phyloP scores from a whole-genome alignment of 306 rosid species.

The Cucurbita ficifolia region DNA sequence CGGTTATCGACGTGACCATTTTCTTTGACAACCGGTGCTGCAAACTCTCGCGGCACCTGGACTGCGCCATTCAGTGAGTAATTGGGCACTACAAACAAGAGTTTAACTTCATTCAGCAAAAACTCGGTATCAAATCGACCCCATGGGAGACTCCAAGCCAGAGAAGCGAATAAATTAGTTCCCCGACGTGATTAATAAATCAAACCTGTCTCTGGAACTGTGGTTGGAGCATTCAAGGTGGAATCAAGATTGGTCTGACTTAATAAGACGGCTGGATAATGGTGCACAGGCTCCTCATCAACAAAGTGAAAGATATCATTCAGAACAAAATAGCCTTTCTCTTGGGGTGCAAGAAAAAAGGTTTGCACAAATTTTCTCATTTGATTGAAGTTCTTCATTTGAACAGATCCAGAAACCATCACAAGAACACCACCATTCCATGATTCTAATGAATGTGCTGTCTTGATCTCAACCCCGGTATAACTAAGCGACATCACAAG shows the following conservation, averaged over 20 bases:
- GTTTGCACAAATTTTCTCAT: slow-evolving; percentile 84
- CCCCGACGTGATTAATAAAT: background rate
- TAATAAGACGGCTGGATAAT: slow-evolving; percentile 58
- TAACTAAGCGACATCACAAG: slow-evolving; percentile 72
- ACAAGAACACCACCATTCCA: slow-evolving; percentile 90
- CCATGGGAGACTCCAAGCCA: background rate
- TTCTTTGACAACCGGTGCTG: slow-evolving; percentile 46
- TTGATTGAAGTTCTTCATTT: slow-evolving; percentile 42
- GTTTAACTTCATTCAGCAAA: slow-evolving; percentile 1
- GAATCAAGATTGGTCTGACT: slow-evolving; percentile 58
- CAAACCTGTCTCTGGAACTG: slow-evolving; percentile 57
- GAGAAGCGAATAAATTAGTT: background rate
- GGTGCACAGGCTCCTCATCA: slow-evolving; percentile 65
- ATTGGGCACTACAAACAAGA: slow-evolving; percentile 45
- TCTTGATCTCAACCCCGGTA: slow-evolving; percentile 80
- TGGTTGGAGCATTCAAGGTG: slow-evolving; percentile 27
- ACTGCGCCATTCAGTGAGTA: slow-evolving; percentile 55
- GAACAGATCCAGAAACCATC: slow-evolving; percentile 89
- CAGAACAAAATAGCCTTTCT: slow-evolving; percentile 78
- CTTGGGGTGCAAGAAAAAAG: slow-evolving; percentile 96
- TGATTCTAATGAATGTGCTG: slow-evolving; percentile 72
- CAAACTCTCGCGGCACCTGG: slow-evolving; percentile 56
- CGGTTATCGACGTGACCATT: slow-evolving; percentile 47
- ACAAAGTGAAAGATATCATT: slow-evolving; percentile 80
- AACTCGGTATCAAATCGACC: background rate